Evolutionary conservation across 164 flowering plant genomes (phyloP).

Genomic region (Aristolochia fimbriata): DNA sequence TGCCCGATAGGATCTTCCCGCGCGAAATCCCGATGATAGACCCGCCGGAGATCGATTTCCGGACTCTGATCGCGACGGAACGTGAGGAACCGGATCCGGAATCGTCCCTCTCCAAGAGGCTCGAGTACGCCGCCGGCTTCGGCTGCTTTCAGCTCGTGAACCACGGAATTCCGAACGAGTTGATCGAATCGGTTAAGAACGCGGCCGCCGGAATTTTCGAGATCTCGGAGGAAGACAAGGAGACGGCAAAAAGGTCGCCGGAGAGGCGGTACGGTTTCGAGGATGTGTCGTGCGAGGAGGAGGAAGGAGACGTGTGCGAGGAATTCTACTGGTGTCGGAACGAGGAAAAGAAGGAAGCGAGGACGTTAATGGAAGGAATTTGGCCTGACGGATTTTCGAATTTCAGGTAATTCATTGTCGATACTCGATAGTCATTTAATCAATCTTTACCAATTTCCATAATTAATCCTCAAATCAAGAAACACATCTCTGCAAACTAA

Average conservation of each 20-base stretch:
- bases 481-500: too few species aligned
- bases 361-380: slow-evolving; percentile 57
- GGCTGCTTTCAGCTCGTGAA: slow-evolving; percentile 74
- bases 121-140: slow-evolving; percentile 22
- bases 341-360: slow-evolving; percentile 22
- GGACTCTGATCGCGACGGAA: slow-evolving; percentile 9
- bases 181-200: slow-evolving; percentile 18
- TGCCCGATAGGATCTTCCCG: slow-evolving; percentile 62
- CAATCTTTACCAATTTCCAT: too few species aligned
- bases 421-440: too few species aligned
- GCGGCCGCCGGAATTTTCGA: slow-evolving; percentile 36
- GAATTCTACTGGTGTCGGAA: slow-evolving; percentile 69
- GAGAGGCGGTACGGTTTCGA: slow-evolving; percentile 55
- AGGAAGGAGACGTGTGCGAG: slow-evolving; percentile 30
- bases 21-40: slow-evolving; percentile 22
- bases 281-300: slow-evolving; percentile 39
- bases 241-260: slow-evolving; percentile 23
- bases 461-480: too few species aligned
- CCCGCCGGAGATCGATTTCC: slow-evolving; percentile 42
- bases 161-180: slow-evolving; percentile 40
- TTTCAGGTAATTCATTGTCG: slow-evolving; percentile 79
- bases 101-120: slow-evolving; percentile 8
- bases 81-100: slow-evolving; percentile 3
- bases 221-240: slow-evolving; percentile 36
- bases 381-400: slow-evolving; percentile 48